Evolutionary conservation across 768 basidiomycete species (phyloP).

Genomic region (Leccinellum luteum): DNA sequence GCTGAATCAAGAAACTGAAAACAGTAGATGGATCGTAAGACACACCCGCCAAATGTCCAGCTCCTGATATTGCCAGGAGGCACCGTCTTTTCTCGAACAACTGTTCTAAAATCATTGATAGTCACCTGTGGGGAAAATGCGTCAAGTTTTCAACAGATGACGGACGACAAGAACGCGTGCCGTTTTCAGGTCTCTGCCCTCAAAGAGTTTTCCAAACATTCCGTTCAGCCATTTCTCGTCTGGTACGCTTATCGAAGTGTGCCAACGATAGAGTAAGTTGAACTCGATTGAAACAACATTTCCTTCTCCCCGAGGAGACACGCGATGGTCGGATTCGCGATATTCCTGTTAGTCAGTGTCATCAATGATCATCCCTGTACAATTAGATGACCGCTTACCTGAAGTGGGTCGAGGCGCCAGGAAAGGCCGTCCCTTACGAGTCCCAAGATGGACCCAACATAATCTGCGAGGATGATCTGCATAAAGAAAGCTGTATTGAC

Average conservation of each 20-base stretch:
- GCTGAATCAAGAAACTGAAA: not conserved
- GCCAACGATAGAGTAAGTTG: slow-evolving; percentile 61
- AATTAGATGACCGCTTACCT: slow-evolving; percentile 33
- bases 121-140: slow-evolving; percentile 15
- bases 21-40: not conserved
- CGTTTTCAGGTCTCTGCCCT: slow-evolving; percentile 37
- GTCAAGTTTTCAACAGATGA: not conserved
- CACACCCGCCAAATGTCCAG: slow-evolving; percentile 56
- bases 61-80: slow-evolving; percentile 30
- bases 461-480: no score
- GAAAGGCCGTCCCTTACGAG: slow-evolving; percentile 56
- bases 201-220: slow-evolving; percentile 45
- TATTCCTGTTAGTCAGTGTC: slow-evolving; percentile 37
- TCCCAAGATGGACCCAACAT: slow-evolving; percentile 38
- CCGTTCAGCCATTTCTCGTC: slow-evolving; percentile 57
- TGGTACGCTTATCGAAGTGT: slow-evolving; percentile 52
- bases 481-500: no score
- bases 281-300: slow-evolving; percentile 79
- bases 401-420: slow-evolving; percentile 70
- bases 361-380: not conserved
- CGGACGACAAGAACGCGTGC: slow-evolving; percentile 26
- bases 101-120: slow-evolving; percentile 20
- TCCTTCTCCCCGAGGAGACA: slow-evolving; percentile 65
- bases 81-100: slow-evolving; percentile 8
- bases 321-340: slow-evolving; percentile 48